phyloP scores from a whole-genome alignment of 73 alveolate species.

The Durusdinium trenchii region DNA sequence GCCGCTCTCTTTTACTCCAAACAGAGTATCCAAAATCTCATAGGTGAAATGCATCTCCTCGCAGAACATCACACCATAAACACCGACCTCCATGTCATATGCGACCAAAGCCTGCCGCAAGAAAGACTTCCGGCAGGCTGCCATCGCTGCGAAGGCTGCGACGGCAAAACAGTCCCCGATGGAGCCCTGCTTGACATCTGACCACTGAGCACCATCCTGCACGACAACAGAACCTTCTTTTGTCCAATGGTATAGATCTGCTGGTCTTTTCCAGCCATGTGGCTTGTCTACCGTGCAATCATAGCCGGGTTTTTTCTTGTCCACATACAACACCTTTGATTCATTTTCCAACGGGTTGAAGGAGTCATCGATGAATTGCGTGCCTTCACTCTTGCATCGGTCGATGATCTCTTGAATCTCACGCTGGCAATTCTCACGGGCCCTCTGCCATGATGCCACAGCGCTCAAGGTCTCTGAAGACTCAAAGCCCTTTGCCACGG shows the following conservation, averaged over 20 bases:
- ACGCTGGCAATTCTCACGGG: slow-evolving; percentile 36
- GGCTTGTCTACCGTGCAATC: neutral
- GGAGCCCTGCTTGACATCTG: neutral
- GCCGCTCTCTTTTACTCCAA: neutral
- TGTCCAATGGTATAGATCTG: neutral
- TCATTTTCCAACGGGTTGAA: slow-evolving; percentile 11
- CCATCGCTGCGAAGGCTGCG: slow-evolving; percentile 15
- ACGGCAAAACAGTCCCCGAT: slow-evolving; percentile 25
- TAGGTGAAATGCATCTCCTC: slow-evolving; percentile 24
- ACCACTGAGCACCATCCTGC: neutral
- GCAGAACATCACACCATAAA: slow-evolving; percentile 47
- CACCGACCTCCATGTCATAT: slow-evolving; percentile 39
- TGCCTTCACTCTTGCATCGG: neutral
- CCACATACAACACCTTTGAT: neutral
- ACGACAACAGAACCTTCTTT: neutral
- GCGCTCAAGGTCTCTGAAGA: slow-evolving; percentile 7
- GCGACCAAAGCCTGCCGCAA: neutral
- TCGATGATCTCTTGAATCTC: slow-evolving; percentile 66
- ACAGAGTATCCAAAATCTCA: neutral
- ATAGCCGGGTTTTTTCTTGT: slow-evolving; percentile 41
- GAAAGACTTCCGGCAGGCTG: neutral
- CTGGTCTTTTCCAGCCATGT: neutral
- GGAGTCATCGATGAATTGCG: neutral
- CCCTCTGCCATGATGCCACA: slow-evolving; percentile 35
- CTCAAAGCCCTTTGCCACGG: neutral